Conservation (phyloP, 495 filamentous ascomycete species). For the Opeltia flavorubescens region DNA sequence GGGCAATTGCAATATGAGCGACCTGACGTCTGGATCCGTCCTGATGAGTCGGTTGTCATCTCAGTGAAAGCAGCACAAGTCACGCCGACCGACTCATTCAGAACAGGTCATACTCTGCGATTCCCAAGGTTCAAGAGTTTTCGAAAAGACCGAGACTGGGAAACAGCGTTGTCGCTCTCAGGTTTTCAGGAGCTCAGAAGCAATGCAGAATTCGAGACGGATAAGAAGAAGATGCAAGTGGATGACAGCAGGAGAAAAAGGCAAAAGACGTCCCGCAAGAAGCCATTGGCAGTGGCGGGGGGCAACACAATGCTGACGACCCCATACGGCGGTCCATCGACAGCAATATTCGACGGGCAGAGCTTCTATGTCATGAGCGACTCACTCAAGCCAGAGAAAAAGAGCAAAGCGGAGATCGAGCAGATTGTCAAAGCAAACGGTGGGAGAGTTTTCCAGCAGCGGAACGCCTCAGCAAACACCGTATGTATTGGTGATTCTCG, state of each 20-base stretch:
- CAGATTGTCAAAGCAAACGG: conserved; percentile 76
- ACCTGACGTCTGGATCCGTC: conserved; percentile 90
- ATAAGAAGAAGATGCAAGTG: conserved; percentile 67
- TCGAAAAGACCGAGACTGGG: conserved; percentile 73
- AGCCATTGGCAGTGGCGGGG: conserved; percentile 57
- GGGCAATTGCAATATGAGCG: conserved; percentile 59
- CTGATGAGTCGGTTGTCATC: conserved; percentile 73
- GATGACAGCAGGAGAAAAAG: conserved; percentile 56
- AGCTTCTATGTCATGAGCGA: conserved; percentile 67
- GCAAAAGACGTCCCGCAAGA: conserved; percentile 47
- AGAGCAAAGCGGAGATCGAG: conserved; percentile 69
- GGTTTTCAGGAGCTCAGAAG: conserved; percentile 63
- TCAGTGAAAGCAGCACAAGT: conserved; percentile 85
- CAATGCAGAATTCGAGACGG: conserved; percentile 56
- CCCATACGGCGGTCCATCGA: conserved; percentile 40
- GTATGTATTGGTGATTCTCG: conserved; percentile 70
- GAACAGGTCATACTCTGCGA: conserved; percentile 62
- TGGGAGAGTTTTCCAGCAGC: conserved; percentile 65
- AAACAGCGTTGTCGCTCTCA: conserved; percentile 56
- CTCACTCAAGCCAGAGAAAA: conserved; percentile 42
- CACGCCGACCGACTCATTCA: conserved; percentile 58
- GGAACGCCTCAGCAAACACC: conserved; percentile 42
- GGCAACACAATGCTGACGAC: conserved; percentile 36
- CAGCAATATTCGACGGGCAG: conserved; percentile 55
- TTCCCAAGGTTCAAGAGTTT: conserved; percentile 86